Evolutionary conservation across 768 basidiomycete genomes (phyloP), one percentile per base, ranked within the genome.

Genomic region (Russula dissimulans): DNA sequence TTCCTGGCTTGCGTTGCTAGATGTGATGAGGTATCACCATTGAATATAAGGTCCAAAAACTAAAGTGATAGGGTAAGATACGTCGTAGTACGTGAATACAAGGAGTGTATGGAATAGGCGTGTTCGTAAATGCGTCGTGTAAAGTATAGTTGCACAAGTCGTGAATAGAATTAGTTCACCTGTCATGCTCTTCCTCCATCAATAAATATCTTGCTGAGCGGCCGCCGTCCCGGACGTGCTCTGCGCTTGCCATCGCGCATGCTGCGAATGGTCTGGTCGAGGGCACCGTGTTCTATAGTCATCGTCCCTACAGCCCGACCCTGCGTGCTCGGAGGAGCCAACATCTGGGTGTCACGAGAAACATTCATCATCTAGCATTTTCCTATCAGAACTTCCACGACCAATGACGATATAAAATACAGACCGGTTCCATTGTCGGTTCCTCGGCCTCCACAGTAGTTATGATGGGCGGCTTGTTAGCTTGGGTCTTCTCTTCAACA

Each of bases 201-300:
- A 53, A 88, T 66, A 67, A 91, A 90, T 32, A 93, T 89, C 78
- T 86, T 89, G 74, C 87, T 89, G 55, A 88, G 69, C 3, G 84
- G 86, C 49, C 84, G 75, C 32, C 75, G 67, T 15, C 54, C 62
- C 18, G 76, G 75, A 48, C 81, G 77, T 31, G 71, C 73, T 61
- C 83, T 75, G 48, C 81, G 76, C 69, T 78, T 81, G 39, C 84
- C 91, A 50, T 80, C 81, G 46, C 82, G 81, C 76, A 93, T 81
- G 62, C 85, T 91, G 17, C 88, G 84, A 43, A 97, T 87, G 2
- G 88, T 89, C 67, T 89, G 81, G 65, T 97, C 92, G 36, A 95
- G 72, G 56, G 87, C 87, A 10, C 93, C 93, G 41, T 86, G 81
- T 7, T 85, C 84, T 61, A 89, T 69, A 2, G 89, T 86, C 38